A percentile compares a stretch with the other conserved stretches of the same genome.
Evolutionary conservation across 2,329 filamentous ascomycete species (phyloP).

Genomic region (Penicillium sp.): DNA sequence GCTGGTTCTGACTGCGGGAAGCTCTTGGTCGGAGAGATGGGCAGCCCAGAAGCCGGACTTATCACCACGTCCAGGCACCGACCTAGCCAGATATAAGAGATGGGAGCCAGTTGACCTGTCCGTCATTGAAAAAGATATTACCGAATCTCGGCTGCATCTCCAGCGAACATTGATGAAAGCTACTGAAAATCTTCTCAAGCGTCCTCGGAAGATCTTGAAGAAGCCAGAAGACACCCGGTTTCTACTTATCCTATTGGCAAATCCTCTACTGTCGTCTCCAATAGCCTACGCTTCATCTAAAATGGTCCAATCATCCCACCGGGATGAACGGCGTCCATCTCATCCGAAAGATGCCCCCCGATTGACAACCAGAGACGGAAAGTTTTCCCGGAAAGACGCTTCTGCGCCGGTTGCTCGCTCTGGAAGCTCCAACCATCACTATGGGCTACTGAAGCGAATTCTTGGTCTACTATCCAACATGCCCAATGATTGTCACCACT

Average conservation of each 20-base stretch:
- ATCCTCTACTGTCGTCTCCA: conserved; percentile 68
- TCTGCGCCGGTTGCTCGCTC: conserved; percentile 26
- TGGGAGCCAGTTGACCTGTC: conserved; percentile 46
- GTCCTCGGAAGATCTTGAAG: conserved; percentile 68
- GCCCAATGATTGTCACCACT: conserved; percentile 71
- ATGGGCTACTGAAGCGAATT: conserved; percentile 80
- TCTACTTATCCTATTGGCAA: conserved; percentile 73
- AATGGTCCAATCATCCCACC: conserved; percentile 17
- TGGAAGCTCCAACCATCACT: conserved; percentile 65
- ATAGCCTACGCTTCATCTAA: conserved; percentile 16
- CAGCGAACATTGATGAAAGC: conserved; percentile 72
- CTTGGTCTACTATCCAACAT: conserved; percentile 77
- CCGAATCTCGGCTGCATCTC: conserved; percentile 66
- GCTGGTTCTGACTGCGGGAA: conserved; percentile 65
- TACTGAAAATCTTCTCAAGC: conserved; percentile 75
- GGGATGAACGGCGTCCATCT: conserved; percentile 31
- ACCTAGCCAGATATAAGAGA: conserved; percentile 21
- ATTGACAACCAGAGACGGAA: conserved; percentile 17
- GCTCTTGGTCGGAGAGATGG: conserved; percentile 63
- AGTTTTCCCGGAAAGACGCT: conserved; percentile 17
- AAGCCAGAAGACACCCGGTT: conserved; percentile 72
- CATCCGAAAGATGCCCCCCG: conserved; percentile 24
- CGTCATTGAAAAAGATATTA: conserved; percentile 53
- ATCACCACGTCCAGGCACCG: conserved; percentile 27
- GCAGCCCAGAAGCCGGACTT: conserved; percentile 49